A percentile compares a stretch with the other conserved stretches of the same genome.
phyloP scores from a whole-genome alignment of 1,139 yeast species.

The Eremothecium cymbalariae region DNA sequence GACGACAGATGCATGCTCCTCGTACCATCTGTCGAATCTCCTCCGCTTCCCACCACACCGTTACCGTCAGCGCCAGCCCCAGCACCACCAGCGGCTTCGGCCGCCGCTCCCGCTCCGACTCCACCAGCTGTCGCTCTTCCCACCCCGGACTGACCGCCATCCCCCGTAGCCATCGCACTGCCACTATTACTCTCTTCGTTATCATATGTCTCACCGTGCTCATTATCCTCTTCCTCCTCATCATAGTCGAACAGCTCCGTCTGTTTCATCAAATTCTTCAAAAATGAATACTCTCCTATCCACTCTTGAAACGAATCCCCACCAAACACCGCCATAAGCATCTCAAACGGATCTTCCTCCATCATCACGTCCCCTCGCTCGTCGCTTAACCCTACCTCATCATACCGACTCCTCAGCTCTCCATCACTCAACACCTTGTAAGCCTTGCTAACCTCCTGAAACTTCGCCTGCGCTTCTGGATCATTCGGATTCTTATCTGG shows the following conservation, averaged over 20 bases:
- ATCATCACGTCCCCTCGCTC: constrained; percentile 8
- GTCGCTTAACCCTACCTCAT: constrained; percentile 56
- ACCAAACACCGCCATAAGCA: constrained; percentile 64
- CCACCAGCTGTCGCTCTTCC: constrained; percentile 8
- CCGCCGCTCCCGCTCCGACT: constrained; percentile 4
- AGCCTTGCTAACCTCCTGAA: constrained; percentile 64
- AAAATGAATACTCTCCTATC: constrained; percentile 65
- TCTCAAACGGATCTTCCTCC: constrained; percentile 58
- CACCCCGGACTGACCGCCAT: constrained; percentile 10
- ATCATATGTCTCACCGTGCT: constrained; percentile 2
- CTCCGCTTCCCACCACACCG: constrained; percentile 1
- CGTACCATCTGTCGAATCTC: neutral
- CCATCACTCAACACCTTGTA: constrained; percentile 62
- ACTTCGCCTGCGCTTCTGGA: constrained; percentile 58
- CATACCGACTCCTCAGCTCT: constrained; percentile 50
- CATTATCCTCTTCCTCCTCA: constrained; percentile 8
- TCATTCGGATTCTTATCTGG: constrained; percentile 94
- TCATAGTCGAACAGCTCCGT: constrained; percentile 42
- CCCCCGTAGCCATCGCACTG: constrained; percentile 4
- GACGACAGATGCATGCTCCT: too few relatives aligned
- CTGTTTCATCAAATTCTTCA: constrained; percentile 51
- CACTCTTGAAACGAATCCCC: constrained; percentile 69
- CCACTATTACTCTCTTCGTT: neutral
- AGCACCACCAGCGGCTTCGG: too few relatives aligned
- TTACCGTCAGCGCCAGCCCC: constrained; percentile 1